These are phyloP conservation scores for Globisporangium polare DNA, from an alignment of 352 stramenopile genomes.

Conservation along the genomic window DNA sequence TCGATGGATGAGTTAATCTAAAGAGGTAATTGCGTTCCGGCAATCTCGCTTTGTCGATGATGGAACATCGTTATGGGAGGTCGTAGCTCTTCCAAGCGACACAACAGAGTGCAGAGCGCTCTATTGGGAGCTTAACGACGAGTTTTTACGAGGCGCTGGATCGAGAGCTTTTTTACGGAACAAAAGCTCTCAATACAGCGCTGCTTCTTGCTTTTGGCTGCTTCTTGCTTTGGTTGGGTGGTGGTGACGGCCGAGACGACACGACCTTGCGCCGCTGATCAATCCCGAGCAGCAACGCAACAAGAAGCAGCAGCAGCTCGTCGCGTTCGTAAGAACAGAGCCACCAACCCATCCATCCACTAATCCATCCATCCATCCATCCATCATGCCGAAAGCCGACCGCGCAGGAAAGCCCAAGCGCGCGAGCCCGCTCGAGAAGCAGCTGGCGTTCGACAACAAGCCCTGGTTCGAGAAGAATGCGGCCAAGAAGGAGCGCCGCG, in stretches of 20 bases:
- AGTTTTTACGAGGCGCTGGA: no score
- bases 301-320: background rate
- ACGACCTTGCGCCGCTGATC: background rate
- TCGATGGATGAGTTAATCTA: background rate
- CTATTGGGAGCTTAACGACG: constrained; percentile 11
- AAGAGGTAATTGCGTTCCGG: background rate
- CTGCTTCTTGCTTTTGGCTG: no score
- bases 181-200: no score
- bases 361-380: background rate
- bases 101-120: background rate
- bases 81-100: background rate
- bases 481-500: constrained; percentile 22
- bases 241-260: constrained; percentile 6
- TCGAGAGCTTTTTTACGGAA: no score
- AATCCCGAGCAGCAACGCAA: constrained; percentile 8
- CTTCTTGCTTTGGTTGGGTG: constrained; percentile 13
- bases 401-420: constrained; percentile 74
- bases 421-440: constrained; percentile 82
- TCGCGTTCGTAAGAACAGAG: background rate
- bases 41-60: background rate
- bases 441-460: constrained; percentile 83
- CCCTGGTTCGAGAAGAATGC: constrained; percentile 76
- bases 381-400: constrained; percentile 62
- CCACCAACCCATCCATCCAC: background rate
- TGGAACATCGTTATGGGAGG: background rate